Evolutionary conservation across 1,139 yeast genomes (phyloP).

Genomic region (Tardiomyces digboiensis): DNA sequence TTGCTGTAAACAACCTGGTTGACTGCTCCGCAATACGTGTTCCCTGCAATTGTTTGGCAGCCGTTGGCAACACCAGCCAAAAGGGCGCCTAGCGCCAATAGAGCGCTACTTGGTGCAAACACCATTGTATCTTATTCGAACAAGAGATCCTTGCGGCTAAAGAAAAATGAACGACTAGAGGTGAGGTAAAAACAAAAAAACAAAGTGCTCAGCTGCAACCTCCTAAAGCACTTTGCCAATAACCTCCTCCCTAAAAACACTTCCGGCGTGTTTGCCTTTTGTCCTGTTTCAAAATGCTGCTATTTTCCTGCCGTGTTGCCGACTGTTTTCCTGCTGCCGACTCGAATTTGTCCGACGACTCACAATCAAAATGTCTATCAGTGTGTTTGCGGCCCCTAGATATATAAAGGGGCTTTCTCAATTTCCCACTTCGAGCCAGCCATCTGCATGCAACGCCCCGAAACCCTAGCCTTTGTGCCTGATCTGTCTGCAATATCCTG

Average conservation of each 20-base stretch:
- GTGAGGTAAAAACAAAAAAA: neutral
- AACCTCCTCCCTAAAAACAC: too few relatives aligned
- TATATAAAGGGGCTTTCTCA: constrained; percentile 1
- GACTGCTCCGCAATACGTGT: constrained; percentile 73
- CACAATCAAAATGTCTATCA: too few relatives aligned
- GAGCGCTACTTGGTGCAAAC: neutral
- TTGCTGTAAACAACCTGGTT: constrained; percentile 57
- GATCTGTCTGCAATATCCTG: too few relatives aligned
- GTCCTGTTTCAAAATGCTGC: too few relatives aligned
- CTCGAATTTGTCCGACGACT: too few relatives aligned
- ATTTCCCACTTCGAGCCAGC: neutral
- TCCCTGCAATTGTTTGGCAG: constrained; percentile 39
- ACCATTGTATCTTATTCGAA: neutral
- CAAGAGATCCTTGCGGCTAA: too few relatives aligned
- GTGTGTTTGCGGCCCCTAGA: too few relatives aligned
- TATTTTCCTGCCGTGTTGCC: too few relatives aligned
- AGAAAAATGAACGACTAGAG: neutral
- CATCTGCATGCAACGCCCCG: neutral
- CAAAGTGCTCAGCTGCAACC: neutral
- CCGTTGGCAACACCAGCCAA: constrained; percentile 16
- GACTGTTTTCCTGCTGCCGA: too few relatives aligned
- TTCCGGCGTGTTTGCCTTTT: too few relatives aligned
- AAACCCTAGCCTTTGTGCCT: neutral
- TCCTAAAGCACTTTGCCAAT: neutral
- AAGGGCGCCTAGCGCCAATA: constrained; percentile 1